Conservation (phyloP, 2,329 filamentous ascomycete genomes). For the Tolypocladium ovalisporum region DNA sequence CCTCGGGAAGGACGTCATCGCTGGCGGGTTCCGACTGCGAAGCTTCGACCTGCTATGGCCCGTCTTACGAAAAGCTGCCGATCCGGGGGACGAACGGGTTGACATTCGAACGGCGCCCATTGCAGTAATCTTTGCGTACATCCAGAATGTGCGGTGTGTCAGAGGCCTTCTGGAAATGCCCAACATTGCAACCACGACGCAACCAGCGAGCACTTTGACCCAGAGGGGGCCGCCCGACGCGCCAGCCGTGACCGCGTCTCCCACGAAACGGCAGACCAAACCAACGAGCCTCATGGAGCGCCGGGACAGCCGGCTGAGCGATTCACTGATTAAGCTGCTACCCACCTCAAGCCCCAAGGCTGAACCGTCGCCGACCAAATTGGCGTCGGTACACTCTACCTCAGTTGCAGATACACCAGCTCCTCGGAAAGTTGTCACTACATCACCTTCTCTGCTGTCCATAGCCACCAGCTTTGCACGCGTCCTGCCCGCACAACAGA, state of each 20-base stretch:
- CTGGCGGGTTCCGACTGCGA: constrained; percentile 14
- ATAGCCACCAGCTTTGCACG: background rate
- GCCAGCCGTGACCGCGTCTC: constrained; percentile 16
- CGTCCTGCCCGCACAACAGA: background rate
- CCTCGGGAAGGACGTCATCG: constrained; percentile 4
- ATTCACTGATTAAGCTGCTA: constrained; percentile 17
- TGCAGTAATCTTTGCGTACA: constrained; percentile 9
- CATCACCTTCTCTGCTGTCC: background rate
- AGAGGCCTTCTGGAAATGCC: constrained; percentile 13
- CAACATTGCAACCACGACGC: constrained; percentile 16
- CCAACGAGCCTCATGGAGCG: constrained; percentile 15
- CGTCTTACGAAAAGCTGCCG: constrained; percentile 12
- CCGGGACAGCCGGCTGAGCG: constrained; percentile 14
- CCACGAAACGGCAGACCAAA: constrained; percentile 17
- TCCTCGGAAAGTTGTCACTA: background rate
- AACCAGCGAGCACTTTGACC: constrained; percentile 14
- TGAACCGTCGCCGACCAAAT: constrained; percentile 19
- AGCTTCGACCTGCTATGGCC: constrained; percentile 14
- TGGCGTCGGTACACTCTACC: constrained; percentile 14
- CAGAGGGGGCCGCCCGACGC: constrained; percentile 10
- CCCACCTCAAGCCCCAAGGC: constrained; percentile 12
- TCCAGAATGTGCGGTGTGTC: constrained; percentile 10
- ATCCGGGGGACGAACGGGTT: constrained; percentile 10
- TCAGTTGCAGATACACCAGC: constrained; percentile 8
- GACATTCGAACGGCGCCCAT: constrained; percentile 15